These are phyloP conservation scores for Cyclotella kingstonii DNA, from an alignment of 108 stramenopile species.

Conservation along the genomic window DNA sequence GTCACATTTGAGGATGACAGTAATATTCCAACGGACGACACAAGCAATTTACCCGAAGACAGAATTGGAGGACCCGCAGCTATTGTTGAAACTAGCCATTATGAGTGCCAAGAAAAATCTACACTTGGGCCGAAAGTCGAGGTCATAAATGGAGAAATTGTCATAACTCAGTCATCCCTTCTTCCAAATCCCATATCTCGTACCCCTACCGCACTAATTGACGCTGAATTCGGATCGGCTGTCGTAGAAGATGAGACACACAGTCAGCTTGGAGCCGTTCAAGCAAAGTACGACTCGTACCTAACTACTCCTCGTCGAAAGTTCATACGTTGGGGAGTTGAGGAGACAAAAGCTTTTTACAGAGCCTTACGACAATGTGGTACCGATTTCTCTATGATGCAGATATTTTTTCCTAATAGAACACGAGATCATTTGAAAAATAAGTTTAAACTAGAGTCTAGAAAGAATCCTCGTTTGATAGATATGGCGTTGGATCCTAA, in stretches of 20 bases:
- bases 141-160: constrained; percentile 31
- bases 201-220: constrained; percentile 16
- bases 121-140: constrained; percentile 34
- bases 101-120: too few relatives aligned
- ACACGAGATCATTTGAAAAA: constrained; percentile 68
- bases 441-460: constrained; percentile 67
- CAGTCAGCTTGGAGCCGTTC: constrained; percentile 12
- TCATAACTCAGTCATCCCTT: constrained; percentile 18
- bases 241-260: constrained; percentile 30
- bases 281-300: constrained; percentile 23
- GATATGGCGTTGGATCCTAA: constrained; percentile 76
- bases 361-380: constrained; percentile 71
- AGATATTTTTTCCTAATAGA: constrained; percentile 51
- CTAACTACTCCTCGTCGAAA: neutral
- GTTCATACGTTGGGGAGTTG: constrained; percentile 50
- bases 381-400: constrained; percentile 78
- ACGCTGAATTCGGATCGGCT: constrained; percentile 27
- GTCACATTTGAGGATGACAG: neutral
- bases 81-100: neutral
- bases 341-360: constrained; percentile 76
- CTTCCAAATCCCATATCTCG: constrained; percentile 9
- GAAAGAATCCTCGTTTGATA: constrained; percentile 63
- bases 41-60: neutral
- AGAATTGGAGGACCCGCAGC: neutral
- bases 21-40: too few relatives aligned